phyloP scores from a whole-genome alignment of 2,329 filamentous ascomycete genomes.

The Colletotrichum orbiculare region DNA sequence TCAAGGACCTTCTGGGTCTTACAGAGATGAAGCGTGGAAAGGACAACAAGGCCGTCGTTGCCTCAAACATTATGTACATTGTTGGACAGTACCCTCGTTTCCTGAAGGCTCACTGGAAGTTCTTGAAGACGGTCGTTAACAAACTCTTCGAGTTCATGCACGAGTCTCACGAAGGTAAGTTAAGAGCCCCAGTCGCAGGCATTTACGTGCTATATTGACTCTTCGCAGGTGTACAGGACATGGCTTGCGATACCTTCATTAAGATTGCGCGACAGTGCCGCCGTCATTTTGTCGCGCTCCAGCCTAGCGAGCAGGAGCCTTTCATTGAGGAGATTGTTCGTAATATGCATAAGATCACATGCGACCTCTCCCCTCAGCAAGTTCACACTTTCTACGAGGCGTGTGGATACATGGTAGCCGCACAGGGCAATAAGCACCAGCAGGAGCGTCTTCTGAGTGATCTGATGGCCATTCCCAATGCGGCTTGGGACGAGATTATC shows the following conservation, averaged over 20 bases:
- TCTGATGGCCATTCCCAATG: conserved; percentile 92
- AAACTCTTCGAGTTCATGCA: conserved; percentile 99
- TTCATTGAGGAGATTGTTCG: conserved; percentile 99
- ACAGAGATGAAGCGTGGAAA: conserved; percentile 99
- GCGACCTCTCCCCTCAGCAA: conserved; percentile 94
- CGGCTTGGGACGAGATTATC: conserved; percentile 96
- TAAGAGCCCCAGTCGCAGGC: not conserved
- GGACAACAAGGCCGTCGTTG: conserved; percentile 99
- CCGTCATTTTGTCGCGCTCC: conserved; percentile 94
- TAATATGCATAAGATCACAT: conserved; percentile 95
- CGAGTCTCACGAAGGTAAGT: conserved; percentile 92
- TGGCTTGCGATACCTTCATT: conserved; percentile 99
- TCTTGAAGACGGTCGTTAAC: conserved; percentile 99
- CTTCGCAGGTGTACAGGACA: conserved; percentile 87
- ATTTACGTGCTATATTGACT: not conserved
- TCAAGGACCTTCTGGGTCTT: conserved; percentile 95
- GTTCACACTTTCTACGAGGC: conserved; percentile 99
- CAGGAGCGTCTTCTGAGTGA: conserved; percentile 93
- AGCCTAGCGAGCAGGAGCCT: conserved; percentile 92
- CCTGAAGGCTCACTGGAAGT: conserved; percentile 99
- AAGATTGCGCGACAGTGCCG: conserved; percentile 99
- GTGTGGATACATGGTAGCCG: conserved; percentile 98
- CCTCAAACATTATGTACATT: conserved; percentile 99
- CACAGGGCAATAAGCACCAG: conserved; percentile 92
- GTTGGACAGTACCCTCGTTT: conserved; percentile 98